phyloP scores from a whole-genome alignment of 2,329 filamentous ascomycete species.

The Cladosporium halotolerans region DNA sequence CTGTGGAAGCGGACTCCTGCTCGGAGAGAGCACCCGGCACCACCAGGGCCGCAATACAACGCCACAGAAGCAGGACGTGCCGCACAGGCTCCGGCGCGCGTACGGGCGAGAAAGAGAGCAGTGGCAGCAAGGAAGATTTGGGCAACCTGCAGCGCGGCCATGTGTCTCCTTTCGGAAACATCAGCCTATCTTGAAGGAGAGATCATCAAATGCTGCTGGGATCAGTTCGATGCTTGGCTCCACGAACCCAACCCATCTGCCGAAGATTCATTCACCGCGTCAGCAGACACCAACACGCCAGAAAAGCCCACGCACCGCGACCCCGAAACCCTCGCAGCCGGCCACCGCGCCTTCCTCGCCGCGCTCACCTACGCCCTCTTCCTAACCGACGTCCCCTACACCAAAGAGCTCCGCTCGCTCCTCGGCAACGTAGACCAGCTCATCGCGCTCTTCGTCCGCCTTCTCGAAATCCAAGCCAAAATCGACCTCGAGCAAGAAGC shows the following conservation, averaged over 20 bases:
- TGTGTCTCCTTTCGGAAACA: slow-evolving; percentile 84
- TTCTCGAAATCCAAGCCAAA: slow-evolving; percentile 69
- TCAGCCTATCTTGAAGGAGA: slow-evolving; percentile 86
- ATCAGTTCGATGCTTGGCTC: slow-evolving; percentile 68
- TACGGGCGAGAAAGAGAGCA: slow-evolving; percentile 57
- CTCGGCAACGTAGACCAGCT: slow-evolving; percentile 75
- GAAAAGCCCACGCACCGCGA: slow-evolving; percentile 52
- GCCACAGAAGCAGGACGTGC: slow-evolving; percentile 55
- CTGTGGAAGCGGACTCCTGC: slow-evolving; percentile 81
- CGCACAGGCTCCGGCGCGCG: slow-evolving; percentile 56
- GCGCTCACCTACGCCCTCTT: slow-evolving; percentile 62
- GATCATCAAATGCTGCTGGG: slow-evolving; percentile 74
- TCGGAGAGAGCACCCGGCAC: slow-evolving; percentile 69
- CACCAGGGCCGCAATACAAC: slow-evolving; percentile 58
- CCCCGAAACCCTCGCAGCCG: slow-evolving; percentile 74
- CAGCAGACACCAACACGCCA: background rate
- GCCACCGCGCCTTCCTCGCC: slow-evolving; percentile 70
- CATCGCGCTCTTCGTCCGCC: slow-evolving; percentile 66
- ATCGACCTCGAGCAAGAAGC: slow-evolving; percentile 78
- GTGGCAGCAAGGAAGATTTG: slow-evolving; percentile 73
- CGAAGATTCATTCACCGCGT: background rate
- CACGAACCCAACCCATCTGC: slow-evolving; percentile 2
- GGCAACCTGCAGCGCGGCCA: slow-evolving; percentile 79
- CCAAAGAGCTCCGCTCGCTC: slow-evolving; percentile 58
- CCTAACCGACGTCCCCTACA: slow-evolving; percentile 58